Evolutionary conservation across 768 basidiomycete species (phyloP).

Genomic region (Lentinula sp.): DNA sequence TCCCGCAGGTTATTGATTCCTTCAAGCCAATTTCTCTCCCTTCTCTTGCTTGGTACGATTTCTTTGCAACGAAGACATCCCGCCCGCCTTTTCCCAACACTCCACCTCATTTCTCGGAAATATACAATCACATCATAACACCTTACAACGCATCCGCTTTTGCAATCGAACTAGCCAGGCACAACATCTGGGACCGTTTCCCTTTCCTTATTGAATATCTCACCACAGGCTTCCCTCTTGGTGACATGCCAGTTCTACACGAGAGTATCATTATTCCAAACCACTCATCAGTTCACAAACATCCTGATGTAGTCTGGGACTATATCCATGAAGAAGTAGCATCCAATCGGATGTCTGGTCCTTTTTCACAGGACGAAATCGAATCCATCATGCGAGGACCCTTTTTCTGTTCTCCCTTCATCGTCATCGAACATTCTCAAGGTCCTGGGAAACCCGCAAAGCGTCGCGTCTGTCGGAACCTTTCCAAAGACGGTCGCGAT

Average conservation of each 20-base stretch:
- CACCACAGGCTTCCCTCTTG: too few species aligned
- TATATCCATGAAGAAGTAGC: background rate
- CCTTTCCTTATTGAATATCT: too few species aligned
- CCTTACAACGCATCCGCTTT: conserved; percentile 18
- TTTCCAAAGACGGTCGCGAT: conserved; percentile 9
- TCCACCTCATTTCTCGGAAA: background rate
- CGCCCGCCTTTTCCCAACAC: background rate
- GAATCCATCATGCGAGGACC: conserved; percentile 10
- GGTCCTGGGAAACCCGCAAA: conserved; percentile 11
- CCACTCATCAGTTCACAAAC: background rate
- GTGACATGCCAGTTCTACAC: conserved; percentile 4
- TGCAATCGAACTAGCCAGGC: too few species aligned
- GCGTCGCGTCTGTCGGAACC: conserved; percentile 11
- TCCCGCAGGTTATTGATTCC: background rate
- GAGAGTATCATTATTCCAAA: background rate
- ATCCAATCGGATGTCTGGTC: conserved; percentile 10
- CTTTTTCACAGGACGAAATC: conserved; percentile 7
- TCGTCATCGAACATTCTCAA: conserved; percentile 9
- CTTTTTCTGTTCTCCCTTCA: conserved; percentile 15
- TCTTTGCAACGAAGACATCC: background rate
- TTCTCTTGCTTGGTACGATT: background rate
- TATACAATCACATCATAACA: conserved; percentile 25
- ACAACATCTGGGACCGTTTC: too few species aligned
- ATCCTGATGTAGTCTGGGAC: background rate
- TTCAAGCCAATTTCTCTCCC: background rate